Evolutionary conservation across 805 yeast genomes (phyloP).

Genomic region (Wickerhamomyces bisporus): DNA sequence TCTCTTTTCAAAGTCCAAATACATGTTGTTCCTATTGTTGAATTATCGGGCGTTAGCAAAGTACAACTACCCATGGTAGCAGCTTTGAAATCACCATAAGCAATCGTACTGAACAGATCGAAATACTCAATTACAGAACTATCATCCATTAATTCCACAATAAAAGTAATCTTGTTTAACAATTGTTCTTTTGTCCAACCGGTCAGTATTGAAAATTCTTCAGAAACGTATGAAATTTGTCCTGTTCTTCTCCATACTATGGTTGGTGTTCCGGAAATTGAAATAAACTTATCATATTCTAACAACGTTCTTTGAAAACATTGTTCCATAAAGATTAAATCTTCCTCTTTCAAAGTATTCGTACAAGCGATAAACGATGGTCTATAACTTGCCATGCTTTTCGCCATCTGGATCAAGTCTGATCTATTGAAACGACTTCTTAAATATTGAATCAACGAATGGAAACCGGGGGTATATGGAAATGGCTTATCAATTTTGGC

Average conservation of each 20-base stretch:
- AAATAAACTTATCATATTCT: constrained; percentile 82
- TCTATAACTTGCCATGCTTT: constrained; percentile 82
- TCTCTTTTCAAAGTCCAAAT: constrained; percentile 93
- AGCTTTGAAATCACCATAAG: constrained; percentile 88
- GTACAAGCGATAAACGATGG: constrained; percentile 94
- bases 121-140: constrained; percentile 83
- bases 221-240: constrained; percentile 92
- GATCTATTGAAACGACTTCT: constrained; percentile 62
- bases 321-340: constrained; percentile 91
- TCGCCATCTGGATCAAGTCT: constrained; percentile 76
- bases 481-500: constrained; percentile 71
- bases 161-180: constrained; percentile 61
- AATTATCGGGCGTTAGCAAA: constrained; percentile 52
- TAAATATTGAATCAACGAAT: constrained; percentile 69
- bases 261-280: constrained; percentile 88
- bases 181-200: constrained; percentile 82
- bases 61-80: constrained; percentile 87
- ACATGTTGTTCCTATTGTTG: constrained; percentile 66
- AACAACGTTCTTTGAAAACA: constrained; percentile 88
- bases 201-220: constrained; percentile 83
- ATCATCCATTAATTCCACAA: constrained; percentile 82
- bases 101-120: constrained; percentile 74
- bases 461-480: constrained; percentile 88
- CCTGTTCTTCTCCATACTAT: constrained; percentile 95
- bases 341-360: constrained; percentile 82